phyloP scores from a whole-genome alignment of 1,284 basidiomycete species.

The Anthracocystis panici-leucophaei region DNA sequence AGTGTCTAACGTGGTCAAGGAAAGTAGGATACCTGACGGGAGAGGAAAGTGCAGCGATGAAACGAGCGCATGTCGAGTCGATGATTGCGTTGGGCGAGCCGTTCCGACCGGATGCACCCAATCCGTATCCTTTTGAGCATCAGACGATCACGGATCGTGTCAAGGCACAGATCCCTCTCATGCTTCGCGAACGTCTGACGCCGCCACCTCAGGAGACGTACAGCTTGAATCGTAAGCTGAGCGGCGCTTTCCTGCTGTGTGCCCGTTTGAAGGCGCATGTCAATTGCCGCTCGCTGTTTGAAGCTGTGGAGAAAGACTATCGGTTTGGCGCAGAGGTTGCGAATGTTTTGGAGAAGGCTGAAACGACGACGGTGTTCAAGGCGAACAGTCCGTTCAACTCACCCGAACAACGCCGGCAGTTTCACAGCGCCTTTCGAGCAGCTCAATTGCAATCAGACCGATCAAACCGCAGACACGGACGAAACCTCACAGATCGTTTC shows the following conservation, averaged over 20 bases:
- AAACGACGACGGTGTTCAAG: not conserved
- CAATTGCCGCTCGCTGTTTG: slow-evolving; percentile 76
- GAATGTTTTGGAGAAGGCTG: not conserved
- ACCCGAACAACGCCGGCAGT: slow-evolving; percentile 32
- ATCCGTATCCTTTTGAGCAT: slow-evolving; percentile 78
- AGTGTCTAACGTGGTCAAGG: slow-evolving; percentile 80
- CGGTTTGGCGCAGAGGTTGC: slow-evolving; percentile 21
- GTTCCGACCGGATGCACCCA: slow-evolving; percentile 76
- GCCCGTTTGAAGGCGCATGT: slow-evolving; percentile 83
- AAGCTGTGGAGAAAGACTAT: slow-evolving; percentile 32
- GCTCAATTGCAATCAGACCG: slow-evolving; percentile 2
- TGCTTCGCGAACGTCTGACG: slow-evolving; percentile 88
- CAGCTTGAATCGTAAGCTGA: slow-evolving; percentile 92
- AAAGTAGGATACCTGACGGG: slow-evolving; percentile 91
- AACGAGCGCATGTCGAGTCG: slow-evolving; percentile 86
- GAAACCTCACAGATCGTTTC: slow-evolving; percentile 40
- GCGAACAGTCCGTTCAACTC: slow-evolving; percentile 17
- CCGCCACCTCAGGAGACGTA: slow-evolving; percentile 96
- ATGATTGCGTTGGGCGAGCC: slow-evolving; percentile 82
- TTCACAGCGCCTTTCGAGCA: slow-evolving; percentile 28
- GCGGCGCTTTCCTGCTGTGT: slow-evolving; percentile 91
- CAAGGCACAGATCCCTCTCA: slow-evolving; percentile 85
- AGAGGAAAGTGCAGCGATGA: slow-evolving; percentile 88
- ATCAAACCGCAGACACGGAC: slow-evolving; percentile 22
- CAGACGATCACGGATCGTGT: slow-evolving; percentile 80